Conservation (phyloP, 306 rosid genomes). For the Glycyrrhiza uralensis region DNA sequence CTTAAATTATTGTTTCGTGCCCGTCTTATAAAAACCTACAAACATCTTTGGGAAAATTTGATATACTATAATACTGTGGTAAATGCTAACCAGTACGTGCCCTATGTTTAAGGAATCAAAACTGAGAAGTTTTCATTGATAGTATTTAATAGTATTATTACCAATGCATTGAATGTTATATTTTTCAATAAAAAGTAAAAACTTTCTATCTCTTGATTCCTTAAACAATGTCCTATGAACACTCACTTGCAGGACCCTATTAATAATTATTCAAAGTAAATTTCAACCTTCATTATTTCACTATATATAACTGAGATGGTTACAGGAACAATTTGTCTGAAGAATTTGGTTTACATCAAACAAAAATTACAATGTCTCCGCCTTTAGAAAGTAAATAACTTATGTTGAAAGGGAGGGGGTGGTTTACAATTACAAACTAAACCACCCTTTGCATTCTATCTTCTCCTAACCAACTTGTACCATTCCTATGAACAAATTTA, state of each 20-base stretch:
- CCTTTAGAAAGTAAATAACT: constrained; percentile 17
- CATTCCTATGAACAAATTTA: constrained; percentile 40
- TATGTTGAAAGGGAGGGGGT: not conserved
- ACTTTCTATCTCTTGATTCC: too few relatives aligned
- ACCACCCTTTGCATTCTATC: constrained; percentile 20
- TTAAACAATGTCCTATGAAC: too few relatives aligned
- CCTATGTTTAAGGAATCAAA: too few relatives aligned
- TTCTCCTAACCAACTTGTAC: constrained; percentile 13
- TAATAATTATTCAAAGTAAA: not conserved
- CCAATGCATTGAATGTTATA: not conserved
- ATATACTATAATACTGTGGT: too few relatives aligned
- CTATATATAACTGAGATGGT: not conserved
- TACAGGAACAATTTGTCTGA: not conserved
- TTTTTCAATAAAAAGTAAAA: too few relatives aligned
- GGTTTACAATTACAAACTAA: constrained; percentile 27
- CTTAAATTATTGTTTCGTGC: not conserved
- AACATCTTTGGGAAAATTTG: not conserved
- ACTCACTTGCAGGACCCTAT: too few relatives aligned
- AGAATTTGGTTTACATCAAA: not conserved
- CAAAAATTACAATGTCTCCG: constrained; percentile 32
- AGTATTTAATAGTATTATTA: too few relatives aligned
- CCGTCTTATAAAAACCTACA: not conserved
- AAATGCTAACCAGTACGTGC: too few relatives aligned
- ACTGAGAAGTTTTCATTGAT: too few relatives aligned
- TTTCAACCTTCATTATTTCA: not conserved